Base-by-base conservation (phyloP, 2,329 filamentous ascomycete genomes). In the Thelonectria olida region DNA sequence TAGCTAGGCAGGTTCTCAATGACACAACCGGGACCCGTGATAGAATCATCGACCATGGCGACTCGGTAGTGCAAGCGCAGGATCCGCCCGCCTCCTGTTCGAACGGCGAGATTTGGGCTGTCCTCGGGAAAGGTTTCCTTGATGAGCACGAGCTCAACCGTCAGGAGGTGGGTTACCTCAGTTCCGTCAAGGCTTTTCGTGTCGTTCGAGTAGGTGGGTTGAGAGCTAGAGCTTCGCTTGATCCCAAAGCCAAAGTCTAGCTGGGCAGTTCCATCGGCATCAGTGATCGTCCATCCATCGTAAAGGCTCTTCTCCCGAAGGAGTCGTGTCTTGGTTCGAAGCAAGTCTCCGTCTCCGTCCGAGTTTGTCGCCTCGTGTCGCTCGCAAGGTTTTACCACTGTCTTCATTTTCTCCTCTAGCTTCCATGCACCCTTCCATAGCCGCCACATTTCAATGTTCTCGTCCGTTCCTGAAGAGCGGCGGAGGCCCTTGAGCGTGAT, bases 391-490 rank as follows among this genome's bases (percentile, higher is more conserved):
- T 89, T 88, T 0, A 91, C 91, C 28, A 93, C 82, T 25, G 89
- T 88, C 76, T 89, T 90, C 73, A 92, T 85, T 28, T 88, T 90
- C 81, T 98, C 95, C 71, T 97, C 93, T 49, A 98, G 88, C 66
- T 91, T 89, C 96, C 95, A 98, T 56, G 90, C 92, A 63, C 97
- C 85, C 76, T 96, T 96, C 73, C 93, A 92, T 20, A 98, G 83
- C 68, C 90, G 90, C 95, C 95, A 97, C 70, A 87, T 83, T 13
- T 69, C 60, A 54, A 94, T 84, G 4, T 88, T 93, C 71, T 91
- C 88, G 50, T 85, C 86, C 20, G 88, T 85, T 31, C 83, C 77
- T 73, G 91, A 91, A 65, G 80, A 78, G 66, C 87, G 90, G 23
- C 93, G 87, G 56, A 97, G 88, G 9, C 95, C 94, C 64, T 27